Conservation (phyloP, 2,329 filamentous ascomycete genomes). For the Leptographium galeiforme region DNA sequence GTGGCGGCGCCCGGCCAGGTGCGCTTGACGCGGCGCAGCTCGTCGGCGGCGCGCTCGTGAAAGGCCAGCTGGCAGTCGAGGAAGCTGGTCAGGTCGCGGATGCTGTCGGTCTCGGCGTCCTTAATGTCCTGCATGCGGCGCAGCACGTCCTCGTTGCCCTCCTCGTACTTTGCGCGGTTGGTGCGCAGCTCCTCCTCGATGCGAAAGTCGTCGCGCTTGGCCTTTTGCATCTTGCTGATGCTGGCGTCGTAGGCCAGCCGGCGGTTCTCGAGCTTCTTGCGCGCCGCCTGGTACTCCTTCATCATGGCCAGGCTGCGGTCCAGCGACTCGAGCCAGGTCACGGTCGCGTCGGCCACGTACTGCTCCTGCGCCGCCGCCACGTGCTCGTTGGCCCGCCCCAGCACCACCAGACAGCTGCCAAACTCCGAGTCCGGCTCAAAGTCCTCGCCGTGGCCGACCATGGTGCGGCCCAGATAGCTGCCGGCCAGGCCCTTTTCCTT, state of each 20-base stretch:
- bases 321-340: conserved; percentile 80
- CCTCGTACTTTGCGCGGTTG: conserved; percentile 92
- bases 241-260: conserved; percentile 85
- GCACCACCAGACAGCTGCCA: conserved; percentile 67
- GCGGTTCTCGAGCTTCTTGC: conserved; percentile 87
- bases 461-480: conserved; percentile 66
- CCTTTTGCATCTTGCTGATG: conserved; percentile 80
- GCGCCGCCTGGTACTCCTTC: conserved; percentile 90
- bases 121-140: conserved; percentile 94
- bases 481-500: conserved; percentile 76
- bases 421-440: conserved; percentile 86
- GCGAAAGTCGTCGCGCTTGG: conserved; percentile 85
- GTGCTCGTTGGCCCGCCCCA: conserved; percentile 79
- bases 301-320: conserved; percentile 84
- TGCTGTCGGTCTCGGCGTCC: conserved; percentile 73
- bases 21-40: conserved; percentile 46
- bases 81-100: conserved; percentile 67
- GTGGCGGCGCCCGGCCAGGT: conserved; percentile 24
- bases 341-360: conserved; percentile 64
- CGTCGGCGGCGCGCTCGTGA: conserved; percentile 80
- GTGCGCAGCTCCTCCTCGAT: conserved; percentile 83
- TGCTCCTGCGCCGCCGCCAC: conserved; percentile 75
- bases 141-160: conserved; percentile 81
- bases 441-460: conserved; percentile 83
- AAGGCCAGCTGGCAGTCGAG: conserved; percentile 82